Evolutionary conservation across 2,329 filamentous ascomycete genomes (phyloP).

Genomic region (Botrytis fragariae): DNA sequence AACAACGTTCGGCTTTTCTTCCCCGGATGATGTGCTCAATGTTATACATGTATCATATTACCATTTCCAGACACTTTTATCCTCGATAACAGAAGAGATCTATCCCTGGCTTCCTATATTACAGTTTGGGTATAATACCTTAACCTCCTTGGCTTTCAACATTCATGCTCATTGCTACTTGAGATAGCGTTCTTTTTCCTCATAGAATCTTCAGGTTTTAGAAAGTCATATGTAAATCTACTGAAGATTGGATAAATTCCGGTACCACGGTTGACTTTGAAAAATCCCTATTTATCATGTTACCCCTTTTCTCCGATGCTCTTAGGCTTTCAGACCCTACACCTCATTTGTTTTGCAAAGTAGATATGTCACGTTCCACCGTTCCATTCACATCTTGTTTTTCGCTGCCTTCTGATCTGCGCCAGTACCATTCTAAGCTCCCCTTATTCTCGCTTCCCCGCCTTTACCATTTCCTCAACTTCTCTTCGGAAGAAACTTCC

Average conservation of each 20-base stretch:
- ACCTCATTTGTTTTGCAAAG: neutral
- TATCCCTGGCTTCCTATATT: neutral
- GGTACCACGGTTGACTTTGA: conserved; percentile 1
- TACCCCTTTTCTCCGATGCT: neutral
- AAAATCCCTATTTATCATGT: neutral
- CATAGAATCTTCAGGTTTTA: neutral
- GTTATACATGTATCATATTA: neutral
- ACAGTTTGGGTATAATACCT: neutral
- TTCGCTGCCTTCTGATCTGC: conserved; percentile 6
- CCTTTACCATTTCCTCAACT: neutral
- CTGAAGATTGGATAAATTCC: neutral
- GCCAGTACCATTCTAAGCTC: neutral
- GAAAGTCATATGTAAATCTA: neutral
- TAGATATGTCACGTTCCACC: conserved; percentile 4
- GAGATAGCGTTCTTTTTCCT: neutral
- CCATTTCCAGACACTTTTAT: neutral
- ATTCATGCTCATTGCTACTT: neutral
- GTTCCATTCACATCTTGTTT: neutral
- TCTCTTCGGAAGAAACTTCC: neutral
- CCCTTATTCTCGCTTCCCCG: conserved; percentile 12
- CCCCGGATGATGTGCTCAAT: neutral
- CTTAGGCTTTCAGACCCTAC: neutral
- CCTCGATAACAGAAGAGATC: neutral
- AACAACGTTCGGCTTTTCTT: neutral
- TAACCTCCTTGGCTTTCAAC: neutral